phyloP scores from a whole-genome alignment of 768 basidiomycete species.

The Multifurca ochricompacta region DNA sequence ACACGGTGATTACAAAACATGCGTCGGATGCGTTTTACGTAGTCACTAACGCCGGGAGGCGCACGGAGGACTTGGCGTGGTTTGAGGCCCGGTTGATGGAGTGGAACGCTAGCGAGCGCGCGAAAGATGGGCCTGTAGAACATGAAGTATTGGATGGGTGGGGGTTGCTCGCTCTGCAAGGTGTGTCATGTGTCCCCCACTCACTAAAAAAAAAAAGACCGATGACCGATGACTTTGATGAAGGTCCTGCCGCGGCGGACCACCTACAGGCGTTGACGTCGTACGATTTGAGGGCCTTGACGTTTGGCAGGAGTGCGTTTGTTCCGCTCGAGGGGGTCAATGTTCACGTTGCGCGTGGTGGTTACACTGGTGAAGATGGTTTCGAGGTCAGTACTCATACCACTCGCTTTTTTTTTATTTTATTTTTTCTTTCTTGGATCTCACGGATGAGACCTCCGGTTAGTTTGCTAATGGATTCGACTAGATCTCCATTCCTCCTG shows the following conservation, averaged over 20 bases:
- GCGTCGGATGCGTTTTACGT: constrained; percentile 77
- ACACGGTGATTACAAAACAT: constrained; percentile 87
- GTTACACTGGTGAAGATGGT: constrained; percentile 98
- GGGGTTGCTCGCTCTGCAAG: constrained; percentile 90
- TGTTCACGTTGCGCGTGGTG: constrained; percentile 86
- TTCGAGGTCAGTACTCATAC: constrained; percentile 65
- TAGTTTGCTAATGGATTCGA: neutral
- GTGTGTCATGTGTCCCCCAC: constrained; percentile 30
- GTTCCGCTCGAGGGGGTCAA: constrained; percentile 70
- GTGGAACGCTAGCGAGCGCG: constrained; percentile 63
- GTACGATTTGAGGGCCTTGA: constrained; percentile 63
- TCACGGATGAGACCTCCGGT: neutral
- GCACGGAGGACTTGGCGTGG: constrained; percentile 76
- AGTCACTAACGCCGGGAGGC: constrained; percentile 91
- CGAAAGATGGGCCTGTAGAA: constrained; percentile 54
- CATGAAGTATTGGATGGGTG: constrained; percentile 74
- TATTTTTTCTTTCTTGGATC: too few relatives aligned
- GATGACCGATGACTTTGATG: neutral
- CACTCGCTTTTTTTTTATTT: neutral
- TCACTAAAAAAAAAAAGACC: neutral
- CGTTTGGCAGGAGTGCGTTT: constrained; percentile 81
- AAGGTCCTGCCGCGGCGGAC: constrained; percentile 75
- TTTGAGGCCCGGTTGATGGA: constrained; percentile 56
- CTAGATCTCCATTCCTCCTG: constrained; percentile 84
- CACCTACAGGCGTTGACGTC: constrained; percentile 73